Percentiles rank a stretch among this genome's conserved stretches.
These are phyloP conservation scores for Metschnikowia lachancei DNA, from an alignment of 805 yeast genomes.

Conservation along the genomic window DNA sequence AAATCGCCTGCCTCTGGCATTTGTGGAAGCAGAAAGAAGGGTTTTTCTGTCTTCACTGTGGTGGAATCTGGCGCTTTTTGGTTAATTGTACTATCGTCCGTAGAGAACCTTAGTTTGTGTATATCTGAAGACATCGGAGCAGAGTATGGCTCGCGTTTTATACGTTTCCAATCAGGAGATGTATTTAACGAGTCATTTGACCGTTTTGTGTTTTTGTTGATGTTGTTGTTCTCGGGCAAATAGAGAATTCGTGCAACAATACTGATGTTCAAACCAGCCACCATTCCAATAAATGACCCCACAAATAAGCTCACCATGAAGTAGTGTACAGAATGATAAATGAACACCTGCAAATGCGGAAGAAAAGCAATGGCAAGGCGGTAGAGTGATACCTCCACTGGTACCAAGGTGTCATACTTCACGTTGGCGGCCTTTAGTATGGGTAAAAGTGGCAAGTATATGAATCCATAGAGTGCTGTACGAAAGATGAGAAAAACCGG, in stretches of 20 bases:
- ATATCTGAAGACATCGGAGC: not conserved
- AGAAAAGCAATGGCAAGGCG: constrained; percentile 7
- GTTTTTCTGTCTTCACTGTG: not conserved
- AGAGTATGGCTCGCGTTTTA: constrained; percentile 2
- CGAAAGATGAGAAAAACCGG: constrained; percentile 18
- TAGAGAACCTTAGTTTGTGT: not conserved
- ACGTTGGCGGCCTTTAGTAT: constrained; percentile 12
- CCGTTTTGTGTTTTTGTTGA: not conserved
- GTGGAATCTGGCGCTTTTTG: not conserved
- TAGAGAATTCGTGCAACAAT: constrained; percentile 9
- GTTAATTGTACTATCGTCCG: not conserved
- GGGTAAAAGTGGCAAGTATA: constrained; percentile 20
- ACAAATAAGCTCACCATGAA: constrained; percentile 18
- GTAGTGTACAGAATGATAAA: constrained; percentile 16
- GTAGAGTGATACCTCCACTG: constrained; percentile 19
- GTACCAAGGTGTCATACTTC: constrained; percentile 13
- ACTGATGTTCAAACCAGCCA: constrained; percentile 19
- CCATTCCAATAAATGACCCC: constrained; percentile 17
- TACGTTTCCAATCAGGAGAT: constrained; percentile 6
- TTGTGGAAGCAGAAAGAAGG: not conserved
- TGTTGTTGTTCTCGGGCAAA: not conserved
- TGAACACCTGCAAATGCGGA: constrained; percentile 17
- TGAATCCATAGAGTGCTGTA: constrained; percentile 17
- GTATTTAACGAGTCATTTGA: not conserved
- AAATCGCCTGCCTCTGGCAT: constrained; percentile 8